Base-by-base conservation (phyloP, 352 stramenopile species). In the Phytophthora pinifolia region DNA sequence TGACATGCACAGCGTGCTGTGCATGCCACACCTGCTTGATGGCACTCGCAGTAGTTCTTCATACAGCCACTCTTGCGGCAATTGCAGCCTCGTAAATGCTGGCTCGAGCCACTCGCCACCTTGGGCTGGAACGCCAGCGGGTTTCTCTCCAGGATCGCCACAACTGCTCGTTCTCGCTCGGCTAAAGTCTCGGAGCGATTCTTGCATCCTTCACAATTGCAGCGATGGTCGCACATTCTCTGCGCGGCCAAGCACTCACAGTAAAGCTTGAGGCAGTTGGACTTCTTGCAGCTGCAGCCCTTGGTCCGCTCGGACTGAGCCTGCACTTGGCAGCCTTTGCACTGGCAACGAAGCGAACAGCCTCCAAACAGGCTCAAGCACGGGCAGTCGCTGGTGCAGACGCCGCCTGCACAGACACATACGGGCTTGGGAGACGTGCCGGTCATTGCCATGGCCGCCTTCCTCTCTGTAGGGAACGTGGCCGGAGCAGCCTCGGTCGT, bases 11-110 rank as follows among this genome's bases (percentile, higher is more conserved):
- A 97, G 33, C 86, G 77, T 0, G 65, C 74, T 0, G 79, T 92
- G 58, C 89, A 97, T 6, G 83, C 58, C 5, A 94, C 83, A 30
- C 79, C 85, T 31, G 92, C 92, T 64, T 98, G 91, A 65, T 96
- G 97, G 47, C 96, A 99, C 63, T 99, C 96, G 67, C 96, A 99
- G 59, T 99, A 99, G 45, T 98, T 98, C 76, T 99, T 99, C 62
- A 98, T 91, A 59, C 96, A 99, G 20, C 83, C 88, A 45, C 82
- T 97, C 65, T 98, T 98, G 0, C 94, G 79, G 69, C 96, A 99
- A 65, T 98, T 98, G 70, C 96, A 99, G 31, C 96, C 96, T 35
- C 89, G 74, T 42, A 97, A 86, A 62, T 98, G 95, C 31, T 89
- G 79, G 20, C 62, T 83, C 7, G 82, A 76, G n/a, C 66, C 85